These are phyloP conservation scores for Cercospora canescens DNA, from an alignment of 2,329 filamentous ascomycete genomes.

Conservation along the genomic window DNA sequence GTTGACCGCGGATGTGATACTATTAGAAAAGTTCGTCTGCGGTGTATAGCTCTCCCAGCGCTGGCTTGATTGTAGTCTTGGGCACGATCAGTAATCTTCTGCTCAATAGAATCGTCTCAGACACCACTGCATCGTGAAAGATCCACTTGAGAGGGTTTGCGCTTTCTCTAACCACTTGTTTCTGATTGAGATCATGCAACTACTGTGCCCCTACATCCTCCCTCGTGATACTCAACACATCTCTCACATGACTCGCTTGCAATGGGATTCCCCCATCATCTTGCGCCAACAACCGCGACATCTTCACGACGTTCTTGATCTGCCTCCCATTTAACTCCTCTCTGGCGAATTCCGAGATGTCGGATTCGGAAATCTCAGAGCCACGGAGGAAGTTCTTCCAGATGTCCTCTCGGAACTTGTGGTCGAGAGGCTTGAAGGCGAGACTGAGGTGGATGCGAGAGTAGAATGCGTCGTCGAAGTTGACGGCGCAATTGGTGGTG, in stretches of 20 bases:
- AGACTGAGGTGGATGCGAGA: constrained; percentile 38
- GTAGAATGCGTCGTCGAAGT: constrained; percentile 40
- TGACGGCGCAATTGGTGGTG: constrained; percentile 39
- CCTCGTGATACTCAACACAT: constrained; percentile 6
- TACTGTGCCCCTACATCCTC: constrained; percentile 6
- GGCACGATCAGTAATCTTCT: too few relatives aligned
- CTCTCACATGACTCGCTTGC: background rate
- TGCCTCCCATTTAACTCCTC: constrained; percentile 19
- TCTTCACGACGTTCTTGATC: constrained; percentile 25
- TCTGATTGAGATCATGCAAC: too few relatives aligned
- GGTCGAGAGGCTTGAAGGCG: constrained; percentile 16
- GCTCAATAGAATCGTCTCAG: too few relatives aligned
- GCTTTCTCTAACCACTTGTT: too few relatives aligned
- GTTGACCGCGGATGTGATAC: too few relatives aligned
- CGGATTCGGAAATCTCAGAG: constrained; percentile 4
- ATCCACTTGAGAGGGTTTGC: too few relatives aligned
- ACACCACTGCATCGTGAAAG: too few relatives aligned
- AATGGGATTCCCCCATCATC: constrained; percentile 2
- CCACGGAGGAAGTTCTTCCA: constrained; percentile 71
- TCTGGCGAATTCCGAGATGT: constrained; percentile 12
- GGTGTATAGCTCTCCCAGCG: too few relatives aligned
- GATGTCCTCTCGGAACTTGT: constrained; percentile 53
- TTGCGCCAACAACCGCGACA: constrained; percentile 19
- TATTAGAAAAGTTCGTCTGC: too few relatives aligned
- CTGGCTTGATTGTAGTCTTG: too few relatives aligned